Evolutionary conservation across 2,329 filamentous ascomycete species (phyloP).

Genomic region (Fusarium marasasianum): DNA sequence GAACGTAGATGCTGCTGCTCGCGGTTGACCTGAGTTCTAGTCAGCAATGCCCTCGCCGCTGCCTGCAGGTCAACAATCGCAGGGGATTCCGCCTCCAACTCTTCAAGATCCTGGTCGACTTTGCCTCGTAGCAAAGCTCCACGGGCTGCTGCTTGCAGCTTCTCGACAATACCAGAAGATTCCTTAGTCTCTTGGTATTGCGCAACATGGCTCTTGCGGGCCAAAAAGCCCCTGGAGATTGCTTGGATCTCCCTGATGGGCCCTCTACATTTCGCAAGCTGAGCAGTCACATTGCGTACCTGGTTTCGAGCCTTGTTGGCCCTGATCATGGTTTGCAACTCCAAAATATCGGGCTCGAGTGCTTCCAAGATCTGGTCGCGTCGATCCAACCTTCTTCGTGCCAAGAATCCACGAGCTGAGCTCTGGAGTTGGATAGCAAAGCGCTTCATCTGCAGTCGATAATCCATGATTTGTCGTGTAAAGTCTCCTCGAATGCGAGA

Average conservation of each 20-base stretch:
- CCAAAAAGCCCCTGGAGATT: constrained; percentile 72
- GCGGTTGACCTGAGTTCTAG: constrained; percentile 61
- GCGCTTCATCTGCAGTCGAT: constrained; percentile 81
- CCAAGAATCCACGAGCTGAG: constrained; percentile 77
- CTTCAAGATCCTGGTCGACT: constrained; percentile 62
- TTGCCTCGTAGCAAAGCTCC: constrained; percentile 71
- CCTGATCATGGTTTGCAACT: constrained; percentile 83
- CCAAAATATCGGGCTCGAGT: constrained; percentile 76
- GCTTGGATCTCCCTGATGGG: constrained; percentile 74
- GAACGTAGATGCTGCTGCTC: constrained; percentile 62
- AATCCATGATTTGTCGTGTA: constrained; percentile 82
- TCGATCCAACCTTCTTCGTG: constrained; percentile 69
- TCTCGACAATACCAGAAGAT: constrained; percentile 61
- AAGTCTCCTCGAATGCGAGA: constrained; percentile 88
- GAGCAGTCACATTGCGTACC: constrained; percentile 64
- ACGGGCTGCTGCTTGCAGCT: constrained; percentile 73
- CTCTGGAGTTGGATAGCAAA: constrained; percentile 87
- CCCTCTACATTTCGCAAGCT: constrained; percentile 69
- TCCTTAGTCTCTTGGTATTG: constrained; percentile 66
- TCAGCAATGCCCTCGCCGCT: constrained; percentile 69
- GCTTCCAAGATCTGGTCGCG: constrained; percentile 75
- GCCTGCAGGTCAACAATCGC: constrained; percentile 70
- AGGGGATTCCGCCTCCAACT: constrained; percentile 60
- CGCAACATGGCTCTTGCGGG: constrained; percentile 64
- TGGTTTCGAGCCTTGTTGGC: constrained; percentile 71